Base-by-base conservation (phyloP, 805 yeast genomes). In the Starmera amethionina region DNA sequence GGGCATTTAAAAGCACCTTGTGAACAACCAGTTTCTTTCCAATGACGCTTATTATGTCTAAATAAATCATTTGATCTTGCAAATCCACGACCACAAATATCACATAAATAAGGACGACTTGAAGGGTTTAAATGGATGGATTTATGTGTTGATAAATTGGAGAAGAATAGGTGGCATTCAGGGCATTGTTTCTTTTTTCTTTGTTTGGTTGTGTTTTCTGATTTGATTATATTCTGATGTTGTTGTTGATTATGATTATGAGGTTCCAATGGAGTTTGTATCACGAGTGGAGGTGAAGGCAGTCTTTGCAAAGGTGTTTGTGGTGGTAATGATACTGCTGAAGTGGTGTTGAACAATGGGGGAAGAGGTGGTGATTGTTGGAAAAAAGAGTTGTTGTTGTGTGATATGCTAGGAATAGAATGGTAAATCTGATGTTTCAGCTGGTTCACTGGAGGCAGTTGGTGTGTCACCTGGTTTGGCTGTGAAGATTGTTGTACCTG, bases 61-160 rank as follows among this genome's bases (percentile, higher is more conserved):
- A 81, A 74, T 48, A 89, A 65, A 58, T 88, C 96, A 57, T 89
- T 89, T 34, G 89, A 81, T 43, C 96, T 70, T 13, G 93, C 85
- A 62, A 88, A 88, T 3, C 95, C 95, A 44, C 96, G 75, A 33
- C 73, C 68, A 59, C 97, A 88, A 30, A 78, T 73, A 34, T 74
- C 68, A 60, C 97, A 88, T 35, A 77, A 67, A 55, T 80, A 90
- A 0, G 95, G 95, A 43, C 94, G 70, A 13, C 77, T 68, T 16
- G 78, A 73, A 10, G 82, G 84, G 40, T 78, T 77, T 38, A 80
- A 59, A 57, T 84, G 96, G 14, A 87, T 82, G 1, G 88, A 75
- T 57, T 77, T 77, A 60, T 84, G 96, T 7, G 95, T 86, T 22
- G 90, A 85, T 49, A 87, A 65, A 55, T 87, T 88, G 41, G 86